Base-by-base conservation (phyloP, 768 basidiomycete species). In the Phallus indusiatus region DNA sequence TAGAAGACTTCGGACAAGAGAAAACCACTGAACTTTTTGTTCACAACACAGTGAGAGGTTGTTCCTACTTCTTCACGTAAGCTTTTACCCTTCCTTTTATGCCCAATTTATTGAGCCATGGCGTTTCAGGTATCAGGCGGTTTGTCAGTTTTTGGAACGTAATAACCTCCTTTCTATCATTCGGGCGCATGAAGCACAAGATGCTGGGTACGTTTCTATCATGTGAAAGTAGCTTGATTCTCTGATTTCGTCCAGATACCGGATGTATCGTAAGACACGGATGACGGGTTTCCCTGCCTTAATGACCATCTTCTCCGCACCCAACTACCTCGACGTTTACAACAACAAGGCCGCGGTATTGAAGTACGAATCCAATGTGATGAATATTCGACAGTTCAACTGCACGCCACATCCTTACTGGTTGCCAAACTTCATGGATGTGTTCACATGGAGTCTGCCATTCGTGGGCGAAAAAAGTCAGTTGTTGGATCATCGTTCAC, bases 361-460 rank as follows among this genome's bases (percentile, higher is more conserved):
- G 68, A 98, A 98, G 75, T 98, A 98, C 68, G 96, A 98, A 74
- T 93, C 90, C 71, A 99, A 99, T 68, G 94, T 95, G 56, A 90
- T 97, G 85, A 97, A 96, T 72, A 97, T 97, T 66, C 83, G 94
- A 49, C 95, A 98, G 69, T 98, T 96, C 76, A 96, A 97, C 73
- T 93, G 90, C 71, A 90, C 88, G 1, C 94, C 94, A 12, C 94
- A 96, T 62, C 82, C 82, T 8, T 98, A 97, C 70, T 98, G 95
- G 95, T 75, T 99, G 56, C 96, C 96, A 4, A 99, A 99, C 72
- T 99, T 99, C 68, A 97, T 98, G 94, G 95, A 98, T 66, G 94
- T 94, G 21, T 99, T 99, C 69, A 97, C 96, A 0, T 99, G 96
- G 96, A 90, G 88, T 76, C 72, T 99, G 60, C 96, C 96, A 0